Evolutionary conservation across 345 rosid genomes (phyloP), one percentile per base, ranked within the genome.

Genomic region (Ceriops zippeliana): DNA sequence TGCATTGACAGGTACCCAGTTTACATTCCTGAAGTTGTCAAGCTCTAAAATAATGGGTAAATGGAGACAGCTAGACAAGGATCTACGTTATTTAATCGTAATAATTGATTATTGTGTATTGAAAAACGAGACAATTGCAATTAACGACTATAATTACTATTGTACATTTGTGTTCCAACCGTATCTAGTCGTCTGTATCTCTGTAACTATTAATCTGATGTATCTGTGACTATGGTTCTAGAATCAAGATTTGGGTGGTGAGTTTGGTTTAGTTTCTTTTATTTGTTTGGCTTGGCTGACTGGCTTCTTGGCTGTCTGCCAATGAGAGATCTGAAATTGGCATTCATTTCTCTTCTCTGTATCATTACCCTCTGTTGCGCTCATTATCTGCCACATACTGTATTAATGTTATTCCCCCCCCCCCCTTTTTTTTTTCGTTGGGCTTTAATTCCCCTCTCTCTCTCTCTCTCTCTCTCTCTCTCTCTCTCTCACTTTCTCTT

Each of bases 1-100:
- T 76, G 76, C 49, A 78, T 85, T 20, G 72, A 83, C 7, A 69
- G 77, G 49, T 77, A 84, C 32, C 86, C 81, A 16, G 77, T 83
- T 53, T 62, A 76, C 19, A 59, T 64, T 62, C 75, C 70, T 35
- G 76, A 80, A 58, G 64, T 76, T 46, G 79, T 76, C 54, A 76
- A 76, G 67, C 75, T 76, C 52, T 71, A 16, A 37, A 67, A 34
- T 34, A 28, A 1, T 34, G 10, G 37, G 37, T 34, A 34, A 7
- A 34, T 7, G 10, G 8, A 7, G 37, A 34, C 37, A 2, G 9
- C 37, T 7, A 9, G 37, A 34, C 9, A 34, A 34, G 37, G 9
- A 34, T 34, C 37, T 34, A 34, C 37, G 10, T 34, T 34, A 7
- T 34, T 34, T 6, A 7, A 34, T 32, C 35, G 5, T 34, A 34